A percentile compares a stretch with the other conserved stretches of the same genome.
Evolutionary conservation across 768 basidiomycete genomes (phyloP).

Genomic region (Basidioascus undulatus): DNA sequence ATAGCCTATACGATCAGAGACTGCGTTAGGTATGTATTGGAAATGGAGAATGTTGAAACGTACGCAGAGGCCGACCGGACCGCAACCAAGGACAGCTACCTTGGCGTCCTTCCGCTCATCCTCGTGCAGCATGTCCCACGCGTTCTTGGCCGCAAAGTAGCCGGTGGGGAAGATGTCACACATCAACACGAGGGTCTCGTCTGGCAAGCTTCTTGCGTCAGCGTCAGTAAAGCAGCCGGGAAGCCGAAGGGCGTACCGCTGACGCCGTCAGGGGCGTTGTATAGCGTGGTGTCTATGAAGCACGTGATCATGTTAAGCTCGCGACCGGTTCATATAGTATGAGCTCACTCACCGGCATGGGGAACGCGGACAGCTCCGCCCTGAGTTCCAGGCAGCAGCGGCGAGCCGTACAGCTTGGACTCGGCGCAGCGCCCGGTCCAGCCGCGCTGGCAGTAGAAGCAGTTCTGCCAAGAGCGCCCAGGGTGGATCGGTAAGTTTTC

Average conservation of each 20-base stretch:
- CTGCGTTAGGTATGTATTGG: not conserved
- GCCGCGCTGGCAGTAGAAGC: constrained; percentile 15
- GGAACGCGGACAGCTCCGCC: too few species aligned
- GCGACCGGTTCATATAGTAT: too few species aligned
- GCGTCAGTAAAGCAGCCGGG: too few species aligned
- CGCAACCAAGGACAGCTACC: constrained; percentile 19
- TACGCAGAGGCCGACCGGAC: constrained; percentile 15
- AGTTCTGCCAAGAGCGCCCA: too few species aligned
- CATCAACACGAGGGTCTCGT: constrained; percentile 8
- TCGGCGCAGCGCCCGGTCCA: constrained; percentile 14
- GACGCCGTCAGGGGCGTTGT: constrained; percentile 10
- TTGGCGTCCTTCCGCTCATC: constrained; percentile 8
- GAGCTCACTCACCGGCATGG: too few species aligned
- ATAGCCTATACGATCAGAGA: constrained; percentile 13
- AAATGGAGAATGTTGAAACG: not conserved
- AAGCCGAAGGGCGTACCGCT: too few species aligned
- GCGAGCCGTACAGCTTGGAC: too few species aligned
- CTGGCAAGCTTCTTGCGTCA: too few species aligned
- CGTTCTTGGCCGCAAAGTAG: constrained; percentile 15
- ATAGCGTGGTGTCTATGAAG: too few species aligned
- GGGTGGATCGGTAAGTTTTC: too few species aligned
- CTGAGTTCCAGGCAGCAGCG: too few species aligned
- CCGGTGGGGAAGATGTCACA: constrained; percentile 19
- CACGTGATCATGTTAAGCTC: too few species aligned
- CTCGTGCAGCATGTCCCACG: constrained; percentile 13